phyloP scores from a whole-genome alignment of 352 stramenopile genomes.

The Nothophytophthora sp. region DNA sequence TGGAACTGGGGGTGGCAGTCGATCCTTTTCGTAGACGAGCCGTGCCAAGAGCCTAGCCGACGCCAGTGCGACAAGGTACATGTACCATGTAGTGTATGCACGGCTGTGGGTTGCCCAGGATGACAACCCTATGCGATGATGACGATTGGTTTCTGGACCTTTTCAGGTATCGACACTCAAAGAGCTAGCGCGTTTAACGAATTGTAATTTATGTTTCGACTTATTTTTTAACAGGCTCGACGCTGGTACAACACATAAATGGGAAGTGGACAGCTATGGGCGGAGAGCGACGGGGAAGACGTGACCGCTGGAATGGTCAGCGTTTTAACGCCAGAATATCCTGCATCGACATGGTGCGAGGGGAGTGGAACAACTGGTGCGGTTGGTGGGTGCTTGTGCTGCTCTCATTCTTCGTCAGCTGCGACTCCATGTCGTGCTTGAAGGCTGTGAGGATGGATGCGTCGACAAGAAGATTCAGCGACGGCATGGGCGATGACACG shows the following conservation, averaged over 20 bases:
- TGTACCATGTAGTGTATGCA: no score
- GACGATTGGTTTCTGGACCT: no score
- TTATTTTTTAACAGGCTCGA: conserved; percentile 21
- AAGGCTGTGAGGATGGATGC: conserved; percentile 70
- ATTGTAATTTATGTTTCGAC: conserved; percentile 29
- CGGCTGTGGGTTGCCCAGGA: no score
- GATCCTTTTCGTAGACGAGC: conserved; percentile 48
- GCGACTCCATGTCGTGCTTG: conserved; percentile 39
- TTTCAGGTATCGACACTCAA: no score
- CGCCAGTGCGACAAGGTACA: no score
- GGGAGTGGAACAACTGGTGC: conserved; percentile 8
- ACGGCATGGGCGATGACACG: conserved; percentile 37
- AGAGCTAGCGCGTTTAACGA: neutral
- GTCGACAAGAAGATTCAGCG: conserved; percentile 70
- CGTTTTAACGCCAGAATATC: conserved; percentile 54
- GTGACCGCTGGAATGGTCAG: conserved; percentile 19
- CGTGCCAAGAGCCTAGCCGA: no score
- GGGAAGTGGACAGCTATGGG: neutral
- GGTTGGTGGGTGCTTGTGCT: conserved; percentile 5
- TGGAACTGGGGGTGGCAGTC: conserved; percentile 74
- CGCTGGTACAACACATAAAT: neutral
- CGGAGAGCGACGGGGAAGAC: conserved; percentile 1
- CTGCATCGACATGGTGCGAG: conserved; percentile 73
- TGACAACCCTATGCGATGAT: no score
- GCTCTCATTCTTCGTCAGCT: conserved; percentile 8